Base-by-base conservation (phyloP, 140 eudicot genomes). In the Erigeron philadelphicus region DNA sequence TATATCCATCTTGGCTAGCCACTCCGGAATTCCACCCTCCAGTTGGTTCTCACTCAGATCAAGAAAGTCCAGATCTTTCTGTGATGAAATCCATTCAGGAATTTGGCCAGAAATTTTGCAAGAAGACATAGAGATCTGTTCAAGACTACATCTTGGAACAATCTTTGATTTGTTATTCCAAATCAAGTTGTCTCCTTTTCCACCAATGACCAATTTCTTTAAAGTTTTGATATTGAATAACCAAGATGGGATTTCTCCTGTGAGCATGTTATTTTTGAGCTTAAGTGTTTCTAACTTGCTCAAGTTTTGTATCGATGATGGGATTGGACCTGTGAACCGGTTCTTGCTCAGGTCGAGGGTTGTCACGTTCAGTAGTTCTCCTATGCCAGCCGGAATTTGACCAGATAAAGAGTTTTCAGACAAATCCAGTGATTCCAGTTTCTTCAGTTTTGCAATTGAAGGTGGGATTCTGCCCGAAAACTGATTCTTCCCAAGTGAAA, bases 1-100 rank as follows among this genome's bases (percentile, higher is more conserved):
- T 16, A 78, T 48, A 11, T 86, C 83, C 86, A 83, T 78, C 71
- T 76, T 67, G 1, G 86, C 84, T 11, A 86, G 86, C 93, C 93
- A 86, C 60, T 64, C 19, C 0, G 88, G 93, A 58, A 86, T 83
- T 9, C 10, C 45, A 11, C 88, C 93, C n/a, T 71, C 63, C 17
- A 86, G 71, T 50, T 70, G 64, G 25, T 83, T 81, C 5, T 69
- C 62, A 38, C 81, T 82, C 69, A 83, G 58, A 68, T 86, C 88
- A 31, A 86, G 67, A 35, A 83, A 76, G 47, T 21, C 19, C 54
- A 83, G 71, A 11, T 15, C 50, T 57, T 47, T 81, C 50, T 83
- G 86, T 7, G 83, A 61, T 7, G 87, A 81, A 70, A 86, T 70
- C 88, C 88, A 83, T 23, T 19, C 47, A 0, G 86, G 93, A 56